These are phyloP conservation scores for Glutinoglossum americanum DNA, from an alignment of 495 filamentous ascomycete genomes.

Conservation along the genomic window DNA sequence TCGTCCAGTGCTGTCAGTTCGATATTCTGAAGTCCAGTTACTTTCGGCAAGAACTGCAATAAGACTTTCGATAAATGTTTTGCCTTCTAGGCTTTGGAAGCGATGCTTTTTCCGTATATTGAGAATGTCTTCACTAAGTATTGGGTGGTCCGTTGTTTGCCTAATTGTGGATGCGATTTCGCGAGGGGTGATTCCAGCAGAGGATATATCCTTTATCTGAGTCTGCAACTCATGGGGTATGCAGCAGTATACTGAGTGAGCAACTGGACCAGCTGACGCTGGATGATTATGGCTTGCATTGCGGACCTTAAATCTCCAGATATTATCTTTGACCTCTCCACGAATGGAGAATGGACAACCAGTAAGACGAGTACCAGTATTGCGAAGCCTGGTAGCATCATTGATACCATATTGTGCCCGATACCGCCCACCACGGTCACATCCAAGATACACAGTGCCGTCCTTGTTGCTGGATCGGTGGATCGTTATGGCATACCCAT, in stretches of 20 bases:
- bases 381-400: background rate
- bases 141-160: background rate
- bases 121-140: background rate
- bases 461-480: background rate
- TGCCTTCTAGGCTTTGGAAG: background rate
- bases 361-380: background rate
- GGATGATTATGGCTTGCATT: background rate
- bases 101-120: background rate
- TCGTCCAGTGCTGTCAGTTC: background rate
- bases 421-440: background rate
- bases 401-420: background rate
- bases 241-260: background rate
- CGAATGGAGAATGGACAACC: background rate
- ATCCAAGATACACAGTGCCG: background rate
- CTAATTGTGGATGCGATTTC: constrained; percentile 3
- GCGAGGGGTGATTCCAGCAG: background rate
- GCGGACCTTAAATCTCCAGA: background rate
- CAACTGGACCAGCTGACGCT: background rate
- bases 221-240: background rate
- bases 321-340: background rate
- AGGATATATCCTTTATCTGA: background rate
- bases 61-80: background rate
- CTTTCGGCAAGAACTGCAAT: background rate
- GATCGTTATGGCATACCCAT: background rate
- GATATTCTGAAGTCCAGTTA: background rate